Evolutionary conservation across 1,284 basidiomycete genomes (phyloP), one percentile per base, ranked within the genome.

Genomic region (Pholiota adiposa): DNA sequence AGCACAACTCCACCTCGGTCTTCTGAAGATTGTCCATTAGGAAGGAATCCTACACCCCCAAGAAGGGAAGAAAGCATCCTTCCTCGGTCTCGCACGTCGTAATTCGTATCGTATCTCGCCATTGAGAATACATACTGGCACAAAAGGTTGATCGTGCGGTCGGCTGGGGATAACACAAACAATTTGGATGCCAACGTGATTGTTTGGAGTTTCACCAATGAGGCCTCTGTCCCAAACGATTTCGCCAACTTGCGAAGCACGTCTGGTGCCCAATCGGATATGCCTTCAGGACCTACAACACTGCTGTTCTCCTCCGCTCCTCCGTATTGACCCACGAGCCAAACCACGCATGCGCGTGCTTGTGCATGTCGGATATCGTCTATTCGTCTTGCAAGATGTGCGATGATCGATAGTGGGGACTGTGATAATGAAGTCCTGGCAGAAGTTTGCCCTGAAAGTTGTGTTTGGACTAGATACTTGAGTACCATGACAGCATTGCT

Each of bases 311-410:
- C 72, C 18, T 72, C 67, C 6, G 74, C 72, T 7, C 78, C 78
- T 2, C 90, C 83, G 71, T 93, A 94, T 72, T 96, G 93, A 0
- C 96, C 96, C 0, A 94, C 93, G 0, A 97, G 83, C 94, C 94
- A 96, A 40, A 94, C 77, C 0, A 97, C 87, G 65, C 91, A 95
- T 0, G 94, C 93, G 23, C 92, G 79, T 0, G 96, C 94, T 63
- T 86, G 82, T 0, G 90, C 80, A 67, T 94, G 90, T 14, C 78
- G 82, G 51, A 98, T 92, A 53, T 88, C 88, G 56, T 93, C 91
- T 38, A 96, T 83, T 31, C 85, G 80, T 54, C 83, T 79, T 0
- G 92, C 90, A 4, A 97, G 84, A 33, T 87, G 84, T 0, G 87
- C 83, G 9, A 96, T 89, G 60, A 97, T 90, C 12, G 78, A 76